Base-by-base conservation (phyloP, 83 land plant genomes). In the Thuja plicata region DNA sequence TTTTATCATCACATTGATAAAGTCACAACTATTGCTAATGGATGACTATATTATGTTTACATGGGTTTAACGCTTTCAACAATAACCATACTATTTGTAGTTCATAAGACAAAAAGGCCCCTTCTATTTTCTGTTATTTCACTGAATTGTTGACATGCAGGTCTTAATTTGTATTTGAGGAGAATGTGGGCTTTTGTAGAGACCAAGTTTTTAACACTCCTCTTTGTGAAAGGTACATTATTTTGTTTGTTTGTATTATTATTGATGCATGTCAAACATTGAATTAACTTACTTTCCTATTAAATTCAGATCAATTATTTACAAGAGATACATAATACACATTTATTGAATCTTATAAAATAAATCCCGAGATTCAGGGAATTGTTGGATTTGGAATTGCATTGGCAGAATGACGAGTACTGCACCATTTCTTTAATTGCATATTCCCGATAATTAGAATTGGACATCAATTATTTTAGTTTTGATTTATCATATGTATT, bases 381-480 rank as follows among this genome's bases (percentile, higher is more conserved):
- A 97, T 98, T 86, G 95, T 96, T 91, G 99, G 99, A 76, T 98
- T 98, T 96, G 99, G 95, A 55, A 94, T 98, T 89, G 99, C 99
- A 82, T 89, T 98, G 55, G 99, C 99, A 35, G 98, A 76, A 97
- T 97, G 99, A 98, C 96, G 66, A 87, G 93, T 40, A 70, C 71
- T 90, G 27, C 57, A 66, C 40, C 40, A n/a, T 38, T 15, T 77
- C 1, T n/a, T 79, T 48, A 8, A 27, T n/a, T 17, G 8, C 55
- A 40, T 24, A 15, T 38, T 88, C 71, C 60, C 77, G 45, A 52
- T 32, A 46, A 88, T 90, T 70, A 35, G 55, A 37, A 40, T 50
- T 45, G 21, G 60, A 40, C 48, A 48, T 74, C 10, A 48, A 24
- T 6, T 52, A 9, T 45, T 77, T 38, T 45, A 8, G 6, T 40